These are phyloP conservation scores for Monarda citriodora DNA, from an alignment of 305 asterid genomes.

Conservation along the genomic window DNA sequence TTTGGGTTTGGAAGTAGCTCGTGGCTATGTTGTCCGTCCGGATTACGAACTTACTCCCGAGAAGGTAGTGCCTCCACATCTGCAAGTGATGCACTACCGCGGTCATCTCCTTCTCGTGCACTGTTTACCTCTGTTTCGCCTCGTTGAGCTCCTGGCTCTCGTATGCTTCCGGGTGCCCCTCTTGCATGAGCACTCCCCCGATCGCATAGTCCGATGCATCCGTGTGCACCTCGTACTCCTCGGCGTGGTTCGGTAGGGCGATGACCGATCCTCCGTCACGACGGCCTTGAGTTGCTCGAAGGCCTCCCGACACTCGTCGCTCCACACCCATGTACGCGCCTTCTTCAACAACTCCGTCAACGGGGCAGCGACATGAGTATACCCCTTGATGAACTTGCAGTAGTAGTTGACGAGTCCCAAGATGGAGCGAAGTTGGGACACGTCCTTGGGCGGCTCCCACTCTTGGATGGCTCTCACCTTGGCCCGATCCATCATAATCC, in stretches of 20 bases:
- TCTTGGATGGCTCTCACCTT: no score
- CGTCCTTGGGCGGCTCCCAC: no score
- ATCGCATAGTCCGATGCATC: not conserved
- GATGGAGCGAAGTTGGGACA: no score
- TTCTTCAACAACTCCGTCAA: not conserved
- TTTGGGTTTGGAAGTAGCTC: constrained; percentile 5
- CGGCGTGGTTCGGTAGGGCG: not conserved
- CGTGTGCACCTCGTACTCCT: not conserved
- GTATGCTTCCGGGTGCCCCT: not conserved
- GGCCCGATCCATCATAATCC: no score
- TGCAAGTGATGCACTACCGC: constrained; percentile 1
- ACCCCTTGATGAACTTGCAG: no score
- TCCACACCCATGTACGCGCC: not conserved
- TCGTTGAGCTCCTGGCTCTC: not conserved
- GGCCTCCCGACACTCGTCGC: not conserved
- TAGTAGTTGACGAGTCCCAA: no score
- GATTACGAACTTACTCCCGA: not conserved
- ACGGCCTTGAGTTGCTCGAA: not conserved
- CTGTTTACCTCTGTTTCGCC: not conserved
- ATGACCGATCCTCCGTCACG: not conserved
- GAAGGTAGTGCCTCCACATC: not conserved
- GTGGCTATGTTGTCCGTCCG: not conserved
- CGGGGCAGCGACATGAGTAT: no score
- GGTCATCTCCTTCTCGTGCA: constrained; percentile 3
- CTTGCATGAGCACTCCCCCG: not conserved